Percentiles rank a stretch among this genome's conserved stretches.
Conservation (phyloP, 2,329 filamentous ascomycete species). For the Ascochyta viciae-villosae region DNA sequence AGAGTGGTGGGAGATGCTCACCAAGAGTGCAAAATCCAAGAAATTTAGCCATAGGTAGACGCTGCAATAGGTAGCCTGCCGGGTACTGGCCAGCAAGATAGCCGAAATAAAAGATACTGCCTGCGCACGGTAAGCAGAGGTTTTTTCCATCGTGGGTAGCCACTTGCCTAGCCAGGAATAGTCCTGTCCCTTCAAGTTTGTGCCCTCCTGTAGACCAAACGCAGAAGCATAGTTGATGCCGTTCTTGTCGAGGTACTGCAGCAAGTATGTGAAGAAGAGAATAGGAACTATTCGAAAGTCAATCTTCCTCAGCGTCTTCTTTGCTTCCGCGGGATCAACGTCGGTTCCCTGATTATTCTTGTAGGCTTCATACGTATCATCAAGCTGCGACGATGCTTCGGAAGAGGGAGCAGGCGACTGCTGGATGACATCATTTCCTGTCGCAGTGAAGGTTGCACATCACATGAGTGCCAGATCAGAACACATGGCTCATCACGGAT, state of each 20-base stretch:
- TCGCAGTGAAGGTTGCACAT: too few species aligned
- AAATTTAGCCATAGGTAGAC: conserved; percentile 56
- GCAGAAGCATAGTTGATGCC: conserved; percentile 60
- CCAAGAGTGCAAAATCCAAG: conserved; percentile 51
- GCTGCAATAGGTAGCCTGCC: conserved; percentile 53
- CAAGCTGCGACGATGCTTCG: conserved; percentile 33
- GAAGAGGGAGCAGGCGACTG: conserved; percentile 26
- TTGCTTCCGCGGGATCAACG: conserved; percentile 34
- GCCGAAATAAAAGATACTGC: conserved; percentile 60
- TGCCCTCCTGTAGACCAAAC: conserved; percentile 57
- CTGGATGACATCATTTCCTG: conserved; percentile 26
- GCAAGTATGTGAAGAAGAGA: conserved; percentile 45
- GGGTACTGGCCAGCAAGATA: conserved; percentile 57
- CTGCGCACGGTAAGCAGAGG: conserved; percentile 14
- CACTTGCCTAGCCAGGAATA: conserved; percentile 26
- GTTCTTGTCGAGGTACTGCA: conserved; percentile 56
- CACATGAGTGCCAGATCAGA: too few species aligned
- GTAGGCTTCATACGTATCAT: conserved; percentile 45
- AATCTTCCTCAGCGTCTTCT: conserved; percentile 40
- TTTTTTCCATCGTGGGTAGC: neutral
- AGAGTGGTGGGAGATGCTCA: conserved; percentile 7
- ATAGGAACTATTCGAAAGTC: conserved; percentile 41
- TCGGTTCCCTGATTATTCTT: conserved; percentile 32
- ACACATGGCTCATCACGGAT: too few species aligned
- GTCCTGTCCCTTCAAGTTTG: conserved; percentile 48